Base-by-base conservation (phyloP, 352 stramenopile genomes). In the Phytophthora foliorum region DNA sequence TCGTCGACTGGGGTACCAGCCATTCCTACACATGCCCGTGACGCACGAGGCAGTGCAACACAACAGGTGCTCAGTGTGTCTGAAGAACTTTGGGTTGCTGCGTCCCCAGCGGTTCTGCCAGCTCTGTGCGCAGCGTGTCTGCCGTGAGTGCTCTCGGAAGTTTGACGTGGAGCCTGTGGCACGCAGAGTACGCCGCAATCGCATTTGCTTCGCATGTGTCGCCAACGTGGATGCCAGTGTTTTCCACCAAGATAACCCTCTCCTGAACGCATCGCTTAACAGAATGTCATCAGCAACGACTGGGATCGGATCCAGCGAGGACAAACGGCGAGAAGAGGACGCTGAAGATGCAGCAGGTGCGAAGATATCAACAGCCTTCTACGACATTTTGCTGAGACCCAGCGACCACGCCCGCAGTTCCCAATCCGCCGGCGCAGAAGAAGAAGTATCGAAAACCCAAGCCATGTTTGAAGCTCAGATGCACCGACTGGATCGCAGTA, bases 131-230 rank as follows among this genome's bases (percentile, higher is more conserved):
- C 70, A 89, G 19, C 63, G 79, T 17, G 81, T 91, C 38, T 93
- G 86, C 13, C 82, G 83, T 11, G 67, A 86, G 19, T 92, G 83
- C 60, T 90, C 77, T 16, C 73, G 76, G 39, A 91, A 91, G 67
- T 86, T 90, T 64, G 84, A 92, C 14, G 80, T 93, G 8, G 86
- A 93, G 61, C 64, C 78, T 5, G 34, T 84, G 21, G 67, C 75
- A 0, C 78, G 75, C 29, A 67, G 60, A 54, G 72, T 92, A 21
- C 81, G 77, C 17, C 80, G 86, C 41, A 82, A 75, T 53, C 83
- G 86, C 50, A 75, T 92, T 54, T 93, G 86, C 55, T 89, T 80
- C 49, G 54, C 74, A 4, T 91, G 83, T 22, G 78, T 90, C 27
- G 81, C 80, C 27, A 82, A 77, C 14, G 80, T 89, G 19, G 81